Conservation (phyloP, 2,329 filamentous ascomycete genomes). For the Cladophialophora yegresii region DNA sequence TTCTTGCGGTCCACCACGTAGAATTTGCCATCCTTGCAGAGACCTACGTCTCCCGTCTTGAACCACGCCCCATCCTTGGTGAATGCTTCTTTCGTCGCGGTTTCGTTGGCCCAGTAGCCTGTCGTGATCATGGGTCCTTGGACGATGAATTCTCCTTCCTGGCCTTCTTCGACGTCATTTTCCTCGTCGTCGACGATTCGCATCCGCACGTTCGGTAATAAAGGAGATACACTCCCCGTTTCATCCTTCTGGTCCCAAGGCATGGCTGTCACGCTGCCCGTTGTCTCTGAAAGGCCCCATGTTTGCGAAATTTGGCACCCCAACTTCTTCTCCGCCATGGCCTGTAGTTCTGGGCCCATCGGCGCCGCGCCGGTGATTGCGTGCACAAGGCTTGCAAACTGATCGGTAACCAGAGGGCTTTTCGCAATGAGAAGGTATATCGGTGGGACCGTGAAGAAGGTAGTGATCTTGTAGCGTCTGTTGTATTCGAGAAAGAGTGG, state of each 20-base stretch:
- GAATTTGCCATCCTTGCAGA: slow-evolving; percentile 75
- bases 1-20: slow-evolving; percentile 87
- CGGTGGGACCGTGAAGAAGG: slow-evolving; percentile 62
- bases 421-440: slow-evolving; percentile 64
- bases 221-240: slow-evolving; percentile 29
- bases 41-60: slow-evolving; percentile 84
- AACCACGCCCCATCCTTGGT: slow-evolving; percentile 71
- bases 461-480: slow-evolving; percentile 54
- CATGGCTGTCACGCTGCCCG: slow-evolving; percentile 34
- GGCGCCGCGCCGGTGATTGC: slow-evolving; percentile 60
- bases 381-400: slow-evolving; percentile 54
- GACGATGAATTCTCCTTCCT: slow-evolving; percentile 61
- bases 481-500: slow-evolving; percentile 57
- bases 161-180: slow-evolving; percentile 44
- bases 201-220: slow-evolving; percentile 33
- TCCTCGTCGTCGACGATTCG: slow-evolving; percentile 35
- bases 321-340: slow-evolving; percentile 55
- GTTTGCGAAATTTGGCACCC: slow-evolving; percentile 38
- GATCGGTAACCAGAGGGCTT: slow-evolving; percentile 56
- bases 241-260: slow-evolving; percentile 32
- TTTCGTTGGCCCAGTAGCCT: slow-evolving; percentile 39
- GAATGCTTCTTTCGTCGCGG: slow-evolving; percentile 33
- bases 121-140: slow-evolving; percentile 56
- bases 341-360: slow-evolving; percentile 57
- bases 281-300: slow-evolving; percentile 35